Base-by-base conservation (phyloP, 139 green algal genomes). In the Coelastrella sp. region DNA sequence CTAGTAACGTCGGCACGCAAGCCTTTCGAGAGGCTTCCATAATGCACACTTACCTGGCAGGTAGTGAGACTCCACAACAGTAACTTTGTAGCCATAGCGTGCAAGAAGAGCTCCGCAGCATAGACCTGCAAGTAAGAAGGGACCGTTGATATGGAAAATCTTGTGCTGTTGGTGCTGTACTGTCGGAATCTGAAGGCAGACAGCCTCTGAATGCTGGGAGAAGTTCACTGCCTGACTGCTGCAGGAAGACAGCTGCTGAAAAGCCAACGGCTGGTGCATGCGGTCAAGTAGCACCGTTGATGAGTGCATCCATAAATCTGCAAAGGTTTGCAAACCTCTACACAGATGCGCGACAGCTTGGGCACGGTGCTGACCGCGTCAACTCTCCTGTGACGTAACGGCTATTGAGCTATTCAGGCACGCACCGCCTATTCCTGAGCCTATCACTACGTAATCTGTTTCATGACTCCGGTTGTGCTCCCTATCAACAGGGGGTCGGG, bases 1-100 rank as follows among this genome's bases (percentile, higher is more conserved):
- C 30, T 15, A 57, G 48, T 15, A 57, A 15, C 48, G 17, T 23
- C 48, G 13, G 48, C 48, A 2, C 17, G 48, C n/a, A n/a, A n/a
- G n/a, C n/a, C n/a, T n/a, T n/a, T n/a, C n/a, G n/a, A n/a, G n/a
- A n/a, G n/a, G n/a, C n/a, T n/a, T n/a, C n/a, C n/a, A n/a, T n/a
- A n/a, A n/a, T n/a, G n/a, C n/a, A 17, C 23, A 23, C 72, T 9
- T 92, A 69, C 96, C 96, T n/a, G 95, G 81, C 23, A 91, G 73
- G 87, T 96, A 96, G 84, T 98, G 94, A 6, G 86, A 89, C 85
- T 98, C 94, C 25, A 88, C 90, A 15, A 97, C 93, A n/a, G 92
- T 95, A 4, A 97, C 93, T 21, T 81, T 85, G 64, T 91, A 90
- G 4, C 93, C 94, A 81, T 95, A 96, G 8, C 86, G 86, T 2